These are phyloP conservation scores for Gliomastix tumulicola DNA, from an alignment of 2,329 filamentous ascomycete species.

Conservation along the genomic window DNA sequence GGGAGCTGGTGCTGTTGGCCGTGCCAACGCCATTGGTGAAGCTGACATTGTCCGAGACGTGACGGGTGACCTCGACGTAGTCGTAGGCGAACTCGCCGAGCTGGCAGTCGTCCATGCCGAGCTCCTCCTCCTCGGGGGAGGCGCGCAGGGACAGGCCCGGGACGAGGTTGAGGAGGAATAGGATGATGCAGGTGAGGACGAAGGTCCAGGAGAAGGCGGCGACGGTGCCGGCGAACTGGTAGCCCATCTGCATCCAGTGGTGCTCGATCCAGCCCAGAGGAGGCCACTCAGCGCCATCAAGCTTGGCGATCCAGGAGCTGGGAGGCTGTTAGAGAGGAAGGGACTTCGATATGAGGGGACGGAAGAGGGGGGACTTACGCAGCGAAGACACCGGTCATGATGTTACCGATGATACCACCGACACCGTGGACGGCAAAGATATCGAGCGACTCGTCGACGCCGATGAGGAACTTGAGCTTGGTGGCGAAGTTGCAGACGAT, in stretches of 20 bases:
- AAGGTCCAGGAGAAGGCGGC: constrained; percentile 62
- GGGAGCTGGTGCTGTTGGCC: constrained; percentile 5
- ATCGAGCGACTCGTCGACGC: constrained; percentile 82
- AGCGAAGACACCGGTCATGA: constrained; percentile 72
- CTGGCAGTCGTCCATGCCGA: constrained; percentile 67
- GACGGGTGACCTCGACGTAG: constrained; percentile 65
- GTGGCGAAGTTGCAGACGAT: constrained; percentile 78
- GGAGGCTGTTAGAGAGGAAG: constrained; percentile 8
- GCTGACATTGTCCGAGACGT: constrained; percentile 41
- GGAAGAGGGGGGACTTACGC: constrained; percentile 38
- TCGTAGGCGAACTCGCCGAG: constrained; percentile 81
- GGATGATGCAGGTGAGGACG: constrained; percentile 59
- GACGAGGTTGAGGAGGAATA: constrained; percentile 64
- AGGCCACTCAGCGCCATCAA: constrained; percentile 58
- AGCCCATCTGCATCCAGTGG: constrained; percentile 64
- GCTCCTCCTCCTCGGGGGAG: constrained; percentile 58
- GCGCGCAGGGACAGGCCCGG: constrained; percentile 65
- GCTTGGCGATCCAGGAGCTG: constrained; percentile 62
- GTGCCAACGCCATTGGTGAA: background rate
- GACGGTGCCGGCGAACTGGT: constrained; percentile 63
- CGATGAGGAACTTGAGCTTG: constrained; percentile 69
- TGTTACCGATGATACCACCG: constrained; percentile 74
- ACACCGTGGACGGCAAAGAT: constrained; percentile 86
- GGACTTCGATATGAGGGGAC: constrained; percentile 8
- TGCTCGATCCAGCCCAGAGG: constrained; percentile 64